Base-by-base conservation (phyloP, 2,329 filamentous ascomycete species). In the Grosmannia huntii region DNA sequence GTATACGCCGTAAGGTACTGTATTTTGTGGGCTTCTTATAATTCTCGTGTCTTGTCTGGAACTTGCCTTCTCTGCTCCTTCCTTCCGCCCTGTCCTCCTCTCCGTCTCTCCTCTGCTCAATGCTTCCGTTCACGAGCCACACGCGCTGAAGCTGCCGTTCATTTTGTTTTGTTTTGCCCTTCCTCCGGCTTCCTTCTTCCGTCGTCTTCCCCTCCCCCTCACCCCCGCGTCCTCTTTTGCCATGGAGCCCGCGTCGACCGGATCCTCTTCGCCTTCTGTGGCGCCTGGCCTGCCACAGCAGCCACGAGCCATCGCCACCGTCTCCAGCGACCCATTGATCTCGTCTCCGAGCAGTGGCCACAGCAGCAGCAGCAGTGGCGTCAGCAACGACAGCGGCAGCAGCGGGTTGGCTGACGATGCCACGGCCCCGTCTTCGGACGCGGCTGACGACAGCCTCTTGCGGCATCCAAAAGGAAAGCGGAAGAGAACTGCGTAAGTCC, bases 401-500 rank as follows among this genome's bases (percentile, higher is more conserved):
- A 19, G 53, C 46, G 28, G 44, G 12, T 31, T 57, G 50, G 49
- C 50, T 9, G 58, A 62, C 48, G 63, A 61, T 21, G 59, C 60
- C 10, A 53, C 56, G 7, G 36, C 44, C 12, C 60, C 53, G 25
- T 65, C 59, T 5, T 62, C 59, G 14, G 63, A 62, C 49, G 57
- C 57, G 7, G 46, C 48, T 12, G 62, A 64, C 54, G 51, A 53
- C 19, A 52, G 55, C 49, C 31, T 56, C 9, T 56, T 62, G 60
- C 72, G 73, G 49, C 80, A 82, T 62, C 79, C 80, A 62, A 82
- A 81, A 71, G 77, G 76, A 63, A 83, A 81, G 74, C 75, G 82
- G 71, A 85, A 84, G 70, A 72, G 82, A 62, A 85, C 82, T 60
- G 79, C 79, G 82, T 85, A 78, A 66, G 78, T 76, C 64, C 10